Percentiles rank a stretch among this genome's conserved stretches.
Conservation (phyloP, 1,284 basidiomycete genomes). For the Cryptococcus sp. region DNA sequence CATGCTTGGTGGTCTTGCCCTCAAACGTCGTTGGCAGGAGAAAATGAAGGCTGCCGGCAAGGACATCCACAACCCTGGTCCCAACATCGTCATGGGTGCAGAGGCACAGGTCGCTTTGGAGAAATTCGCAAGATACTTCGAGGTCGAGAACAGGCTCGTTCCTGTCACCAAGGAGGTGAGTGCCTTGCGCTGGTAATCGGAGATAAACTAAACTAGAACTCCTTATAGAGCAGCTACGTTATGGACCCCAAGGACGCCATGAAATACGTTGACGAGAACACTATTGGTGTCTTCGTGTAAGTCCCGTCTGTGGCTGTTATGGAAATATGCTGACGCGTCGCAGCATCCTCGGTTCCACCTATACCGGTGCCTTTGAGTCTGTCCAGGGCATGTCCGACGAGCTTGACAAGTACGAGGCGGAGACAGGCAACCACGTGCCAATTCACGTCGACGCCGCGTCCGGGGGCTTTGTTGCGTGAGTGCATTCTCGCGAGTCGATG, state of each 20-base stretch:
- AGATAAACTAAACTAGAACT: background rate
- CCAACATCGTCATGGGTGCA: slow-evolving; percentile 60
- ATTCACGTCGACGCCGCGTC: slow-evolving; percentile 70
- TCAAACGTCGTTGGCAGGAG: slow-evolving; percentile 93
- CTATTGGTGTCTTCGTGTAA: slow-evolving; percentile 42
- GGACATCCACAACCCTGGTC: slow-evolving; percentile 77
- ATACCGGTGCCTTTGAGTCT: slow-evolving; percentile 91
- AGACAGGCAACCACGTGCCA: slow-evolving; percentile 74
- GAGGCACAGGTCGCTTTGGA: slow-evolving; percentile 86
- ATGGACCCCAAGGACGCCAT: slow-evolving; percentile 82
- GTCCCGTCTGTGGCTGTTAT: slow-evolving; percentile 5
- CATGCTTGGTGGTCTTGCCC: slow-evolving; percentile 88
- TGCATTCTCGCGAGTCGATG: background rate
- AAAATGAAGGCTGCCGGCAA: slow-evolving; percentile 83
- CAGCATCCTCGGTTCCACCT: slow-evolving; percentile 62
- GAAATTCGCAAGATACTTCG: slow-evolving; percentile 69
- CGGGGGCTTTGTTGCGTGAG: slow-evolving; percentile 73
- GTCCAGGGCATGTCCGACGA: slow-evolving; percentile 83
- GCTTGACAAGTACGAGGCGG: slow-evolving; percentile 80
- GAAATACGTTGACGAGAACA: slow-evolving; percentile 89
- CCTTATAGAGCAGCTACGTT: slow-evolving; percentile 65
- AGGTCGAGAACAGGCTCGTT: slow-evolving; percentile 65
- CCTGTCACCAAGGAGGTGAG: slow-evolving; percentile 74
- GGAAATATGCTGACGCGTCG: background rate
- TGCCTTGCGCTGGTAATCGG: background rate